Evolutionary conservation across 768 basidiomycete genomes (phyloP).

Genomic region (Russula sp.): DNA sequence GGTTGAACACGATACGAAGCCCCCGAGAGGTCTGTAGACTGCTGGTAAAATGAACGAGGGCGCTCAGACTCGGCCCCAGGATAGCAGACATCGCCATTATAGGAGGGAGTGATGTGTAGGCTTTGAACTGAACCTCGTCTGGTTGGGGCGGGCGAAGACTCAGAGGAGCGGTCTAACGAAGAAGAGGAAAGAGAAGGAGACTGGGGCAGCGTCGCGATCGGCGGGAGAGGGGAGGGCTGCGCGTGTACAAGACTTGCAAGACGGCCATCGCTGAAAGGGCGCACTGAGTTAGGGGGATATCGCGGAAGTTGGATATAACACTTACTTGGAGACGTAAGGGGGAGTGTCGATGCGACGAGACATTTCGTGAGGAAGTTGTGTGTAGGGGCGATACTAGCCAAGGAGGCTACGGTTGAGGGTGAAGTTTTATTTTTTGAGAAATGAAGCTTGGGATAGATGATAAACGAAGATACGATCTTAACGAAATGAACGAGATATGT

Average conservation of each 20-base stretch:
- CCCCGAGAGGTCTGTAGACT: conserved; percentile 1
- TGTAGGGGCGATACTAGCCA: not conserved
- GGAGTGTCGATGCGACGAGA: conserved; percentile 45
- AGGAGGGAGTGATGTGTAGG: conserved; percentile 36
- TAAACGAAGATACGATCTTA: conserved; percentile 11
- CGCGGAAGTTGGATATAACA: conserved; percentile 22
- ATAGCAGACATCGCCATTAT: conserved; percentile 30
- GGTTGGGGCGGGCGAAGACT: conserved; percentile 51
- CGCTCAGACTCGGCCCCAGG: conserved; percentile 19
- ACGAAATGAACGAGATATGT: conserved; percentile 15
- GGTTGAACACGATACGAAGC: conserved; percentile 21
- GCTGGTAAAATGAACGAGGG: conserved; percentile 19
- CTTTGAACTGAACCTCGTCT: conserved; percentile 36
- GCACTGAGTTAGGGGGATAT: conserved; percentile 26
- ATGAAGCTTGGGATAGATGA: not conserved
- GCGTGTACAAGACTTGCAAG: conserved; percentile 34
- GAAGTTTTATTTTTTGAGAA: not conserved
- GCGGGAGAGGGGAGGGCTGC: conserved; percentile 41
- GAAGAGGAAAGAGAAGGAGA: conserved; percentile 58
- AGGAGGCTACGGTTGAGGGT: not conserved
- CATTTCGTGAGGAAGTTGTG: conserved; percentile 33
- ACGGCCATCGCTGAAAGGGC: conserved; percentile 36
- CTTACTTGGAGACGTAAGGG: conserved; percentile 27
- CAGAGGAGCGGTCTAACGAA: conserved; percentile 53
- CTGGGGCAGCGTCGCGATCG: conserved; percentile 46